Base-by-base conservation (phyloP, 2,329 filamentous ascomycete genomes). In the Monilinia polystroma region DNA sequence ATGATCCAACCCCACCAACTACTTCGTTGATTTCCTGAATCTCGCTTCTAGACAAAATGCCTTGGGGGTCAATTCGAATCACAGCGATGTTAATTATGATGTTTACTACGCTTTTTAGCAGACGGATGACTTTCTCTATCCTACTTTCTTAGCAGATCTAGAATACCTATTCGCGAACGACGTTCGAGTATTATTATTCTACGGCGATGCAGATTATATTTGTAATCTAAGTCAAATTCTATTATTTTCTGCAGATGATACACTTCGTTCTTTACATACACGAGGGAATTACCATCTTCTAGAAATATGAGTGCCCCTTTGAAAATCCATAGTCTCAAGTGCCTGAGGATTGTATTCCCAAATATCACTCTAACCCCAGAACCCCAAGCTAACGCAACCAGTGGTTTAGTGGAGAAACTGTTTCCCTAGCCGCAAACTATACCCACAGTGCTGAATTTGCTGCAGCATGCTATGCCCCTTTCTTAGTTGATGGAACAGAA, bases 91-190 rank as follows among this genome's bases (percentile, higher is more conserved):
- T 16, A 80, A 78, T 66, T 68, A 71, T 38, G 76, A 76, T 12
- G 80, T 87, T 12, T 80, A 73, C 55, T 71, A 70, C 3, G 81
- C 78, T 7, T 85, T 86, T 69, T 72, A 76, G 11, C 71, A 76
- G 47, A 84, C 80, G 1, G 83, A 82, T 47, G 88, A 90, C 75
- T 86, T 85, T 69, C 82, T 87, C 55, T 88, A 86, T 74, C 84
- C 84, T 11, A 85, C 85, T 70, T 84, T 87, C 76, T 77, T 81
- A 32, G 70, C 78, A 73, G 75, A 82, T 66, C 74, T 83, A 1
- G 80, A 81, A 64, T 74, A 78, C 57, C 76, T 82, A 57, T 77
- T 83, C 70, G 78, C 81, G 12, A 80, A 76, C 0, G 80, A 80
- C 68, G 81, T 85, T 6, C 81, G 80, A 26, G 82, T 88, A 8